A percentile compares a stretch with the other conserved stretches of the same genome.
Conservation (phyloP, 305 asterid genomes). For the Fraxinus latifolia region DNA sequence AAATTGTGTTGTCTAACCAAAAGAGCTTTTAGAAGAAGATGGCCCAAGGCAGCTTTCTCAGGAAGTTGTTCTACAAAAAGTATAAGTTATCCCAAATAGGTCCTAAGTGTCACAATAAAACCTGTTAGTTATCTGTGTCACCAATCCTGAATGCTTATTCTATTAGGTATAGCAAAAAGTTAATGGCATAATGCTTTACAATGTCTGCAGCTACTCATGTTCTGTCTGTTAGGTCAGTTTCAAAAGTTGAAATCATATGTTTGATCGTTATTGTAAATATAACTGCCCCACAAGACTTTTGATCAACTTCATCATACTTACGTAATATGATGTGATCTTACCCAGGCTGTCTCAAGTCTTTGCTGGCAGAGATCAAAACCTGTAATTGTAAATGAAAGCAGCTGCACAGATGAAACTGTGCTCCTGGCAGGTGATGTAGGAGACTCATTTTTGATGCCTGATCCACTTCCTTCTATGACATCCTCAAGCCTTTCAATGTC, state of each 20-base stretch:
- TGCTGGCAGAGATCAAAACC: constrained; percentile 97
- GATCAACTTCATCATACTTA: constrained; percentile 15
- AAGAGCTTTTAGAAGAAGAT: not conserved
- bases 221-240: not conserved
- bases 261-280: not conserved
- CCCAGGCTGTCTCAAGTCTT: constrained; percentile 85
- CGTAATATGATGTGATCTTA: constrained; percentile 23
- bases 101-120: not conserved
- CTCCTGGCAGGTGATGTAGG: constrained; percentile 85
- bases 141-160: not conserved
- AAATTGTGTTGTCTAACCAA: not conserved
- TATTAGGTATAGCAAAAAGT: not conserved
- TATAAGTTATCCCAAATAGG: not conserved
- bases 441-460: constrained; percentile 92
- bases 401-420: constrained; percentile 67
- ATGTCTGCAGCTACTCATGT: not conserved
- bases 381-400: constrained; percentile 60
- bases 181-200: not conserved
- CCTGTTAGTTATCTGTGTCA: not conserved
- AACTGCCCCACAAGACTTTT: constrained; percentile 2
- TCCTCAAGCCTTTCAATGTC: constrained; percentile 57
- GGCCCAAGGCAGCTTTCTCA: not conserved
- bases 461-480: constrained; percentile 85
- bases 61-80: not conserved
- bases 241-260: not conserved